Base-by-base conservation (phyloP, 192 early-diverging fungal genomes). In the Paraglomus occultum region DNA sequence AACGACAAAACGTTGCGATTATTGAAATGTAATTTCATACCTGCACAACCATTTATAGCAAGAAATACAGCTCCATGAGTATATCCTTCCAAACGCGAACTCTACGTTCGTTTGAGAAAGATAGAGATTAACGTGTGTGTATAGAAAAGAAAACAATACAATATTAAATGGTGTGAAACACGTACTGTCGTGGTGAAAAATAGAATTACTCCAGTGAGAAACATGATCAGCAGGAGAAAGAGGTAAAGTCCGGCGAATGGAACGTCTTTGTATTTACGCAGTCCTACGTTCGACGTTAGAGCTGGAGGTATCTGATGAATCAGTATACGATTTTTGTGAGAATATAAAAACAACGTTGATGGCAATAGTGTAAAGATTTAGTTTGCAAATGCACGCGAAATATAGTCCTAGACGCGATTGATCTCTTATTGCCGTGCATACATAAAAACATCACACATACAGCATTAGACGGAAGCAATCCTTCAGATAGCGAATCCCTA, bases 181-280 rank as follows among this genome's bases (percentile, higher is more conserved):
- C 75, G 80, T 83, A 83, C 84, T 48, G 75, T 82, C 7, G 84
- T 83, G 11, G 80, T 82, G 54, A 83, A 82, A 18, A 85, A 57
- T 22, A 82, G 52, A 6, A 83, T 59, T 17, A 82, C 57, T 5
- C 82, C 84, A 40, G 78, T 76, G 44, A 80, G 59, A 20, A 78
- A 12, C 44, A 79, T 82, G 5, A 71, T 50, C 9, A 64, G 55
- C 6, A 83, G 10, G 20, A 73, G 65, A 6, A 77, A 12, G 14
- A 75, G 38, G 65, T 81, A 85, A 8, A 83, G 53, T 4, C 74
- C 51, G 0, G 76, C 78, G 70, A 85, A 85, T 10, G 78, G 55
- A 1, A 82, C 78, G 53, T 85, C 84, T 67, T 81, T 83, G 43
- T 74, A 78, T 44, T 82, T 82, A 38, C 74, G 71, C 20, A 80